Base-by-base conservation (phyloP, 2,329 filamentous ascomycete genomes). In the Colletotrichum sp. region DNA sequence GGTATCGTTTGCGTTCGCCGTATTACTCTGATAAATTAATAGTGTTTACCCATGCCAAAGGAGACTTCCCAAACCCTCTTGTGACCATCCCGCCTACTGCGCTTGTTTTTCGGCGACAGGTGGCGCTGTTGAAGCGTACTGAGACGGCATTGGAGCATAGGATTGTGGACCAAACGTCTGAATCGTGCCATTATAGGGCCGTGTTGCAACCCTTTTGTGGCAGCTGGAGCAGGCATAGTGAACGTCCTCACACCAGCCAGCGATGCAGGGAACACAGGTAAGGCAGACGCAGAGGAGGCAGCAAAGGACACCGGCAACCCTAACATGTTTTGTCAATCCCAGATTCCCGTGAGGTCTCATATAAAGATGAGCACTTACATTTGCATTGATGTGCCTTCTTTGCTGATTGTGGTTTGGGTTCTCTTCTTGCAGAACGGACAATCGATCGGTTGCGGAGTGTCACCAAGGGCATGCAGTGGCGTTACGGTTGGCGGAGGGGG, bases 241-340 rank as follows among this genome's bases (percentile, higher is more conserved):
- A 9, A 74, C 79, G 43, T 82, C 78, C 76, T 84, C 82, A 68
- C 81, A 84, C 83, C 82, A 84, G 22, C 79, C 76, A 8, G 80
- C 81, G 5, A 81, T 67, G 67, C 82, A 83, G 8, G 82, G 82
- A 8, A 84, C 70, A 69, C 81, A 83, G 18, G 83, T 75, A 5
- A 83, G 78, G 68, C 80, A 83, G 71, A 83, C 73, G 75, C 82
- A 83, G 65, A 83, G 52, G 18, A 84, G 74, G 66, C 81, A 83
- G 77, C 82, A 80, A n/a, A 83, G 56, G 34, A 78, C 77, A 22
- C 81, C 81, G 25, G 79, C 78, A 48, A 83, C 30, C 10, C 82
- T 83, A 75, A 48, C 6, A 75, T 8, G 30, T 22, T 25, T 22
- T 56, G 27, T 68, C 30, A 15, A 12, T 48, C n/a, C 43, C n/a